Percentiles rank a stretch among this genome's conserved stretches.
phyloP scores from a whole-genome alignment of 2,329 filamentous ascomycete species.

The Cladosporium velox region DNA sequence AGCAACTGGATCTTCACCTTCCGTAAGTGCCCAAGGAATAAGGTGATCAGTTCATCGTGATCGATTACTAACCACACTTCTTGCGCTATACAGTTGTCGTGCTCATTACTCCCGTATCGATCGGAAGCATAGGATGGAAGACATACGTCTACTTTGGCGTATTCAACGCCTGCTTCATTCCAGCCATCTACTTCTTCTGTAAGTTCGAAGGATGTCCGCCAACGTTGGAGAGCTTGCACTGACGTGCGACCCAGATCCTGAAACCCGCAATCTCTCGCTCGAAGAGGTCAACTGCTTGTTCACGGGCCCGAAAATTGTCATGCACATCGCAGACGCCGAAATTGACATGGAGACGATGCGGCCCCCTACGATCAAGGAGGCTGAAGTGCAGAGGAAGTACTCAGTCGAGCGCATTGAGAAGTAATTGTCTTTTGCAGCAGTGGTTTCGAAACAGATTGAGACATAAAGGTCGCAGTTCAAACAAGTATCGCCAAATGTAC shows the following conservation, averaged over 20 bases:
- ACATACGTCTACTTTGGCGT: constrained; percentile 56
- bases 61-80: background rate
- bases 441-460: background rate
- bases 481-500: background rate
- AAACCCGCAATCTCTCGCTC: constrained; percentile 44
- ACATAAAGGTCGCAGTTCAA: background rate
- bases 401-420: constrained; percentile 15
- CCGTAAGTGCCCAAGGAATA: constrained; percentile 22
- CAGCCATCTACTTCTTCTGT: constrained; percentile 52
- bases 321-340: constrained; percentile 25
- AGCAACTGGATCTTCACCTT: constrained; percentile 46
- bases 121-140: constrained; percentile 52
- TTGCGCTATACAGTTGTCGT: background rate
- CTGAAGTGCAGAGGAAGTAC: constrained; percentile 12
- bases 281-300: constrained; percentile 58
- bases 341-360: constrained; percentile 21
- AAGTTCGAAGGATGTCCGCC: background rate
- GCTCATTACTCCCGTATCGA: constrained; percentile 48
- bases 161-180: constrained; percentile 50
- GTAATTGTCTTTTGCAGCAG: background rate
- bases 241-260: constrained; percentile 24
- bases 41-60: no score
- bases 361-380: background rate
- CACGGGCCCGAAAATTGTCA: constrained; percentile 32
- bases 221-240: background rate